phyloP scores from a whole-genome alignment of 495 filamentous ascomycete species.

The Hypoxylon subgilvum region DNA sequence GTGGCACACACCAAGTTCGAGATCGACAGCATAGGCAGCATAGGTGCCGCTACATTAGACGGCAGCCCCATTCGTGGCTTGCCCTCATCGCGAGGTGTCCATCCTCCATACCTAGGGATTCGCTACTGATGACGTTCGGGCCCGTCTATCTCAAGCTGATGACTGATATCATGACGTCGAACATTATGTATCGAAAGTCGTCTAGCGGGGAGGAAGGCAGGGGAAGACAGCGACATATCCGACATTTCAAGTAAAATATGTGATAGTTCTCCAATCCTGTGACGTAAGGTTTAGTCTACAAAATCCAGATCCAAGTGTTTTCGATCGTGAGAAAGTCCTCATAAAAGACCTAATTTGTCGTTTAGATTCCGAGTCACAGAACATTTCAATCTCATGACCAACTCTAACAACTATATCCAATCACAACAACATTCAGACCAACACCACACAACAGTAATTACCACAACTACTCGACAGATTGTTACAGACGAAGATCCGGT shows the following conservation, averaged over 20 bases:
- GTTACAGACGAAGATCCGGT: slow-evolving; percentile 33
- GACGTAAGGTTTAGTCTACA: slow-evolving; percentile 27
- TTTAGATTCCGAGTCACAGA: not conserved
- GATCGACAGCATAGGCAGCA: slow-evolving; percentile 29
- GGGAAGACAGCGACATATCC: not conserved
- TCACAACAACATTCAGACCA: slow-evolving; percentile 1
- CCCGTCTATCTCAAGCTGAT: not conserved
- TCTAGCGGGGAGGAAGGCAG: not conserved
- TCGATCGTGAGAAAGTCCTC: slow-evolving; percentile 3
- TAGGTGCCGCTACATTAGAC: not conserved
- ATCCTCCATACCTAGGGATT: slow-evolving; percentile 23
- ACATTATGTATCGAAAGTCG: slow-evolving; percentile 19
- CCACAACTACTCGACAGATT: slow-evolving; percentile 19
- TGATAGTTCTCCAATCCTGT: slow-evolving; percentile 6
- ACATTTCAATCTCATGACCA: slow-evolving; percentile 13
- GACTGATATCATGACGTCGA: slow-evolving; percentile 39
- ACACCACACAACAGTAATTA: slow-evolving; percentile 17
- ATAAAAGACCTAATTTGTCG: slow-evolving; percentile 24
- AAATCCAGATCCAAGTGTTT: not conserved
- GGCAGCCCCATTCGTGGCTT: slow-evolving; percentile 39
- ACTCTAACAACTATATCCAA: slow-evolving; percentile 13
- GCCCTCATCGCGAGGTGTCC: slow-evolving; percentile 19
- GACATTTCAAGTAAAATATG: not conserved
- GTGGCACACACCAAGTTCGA: slow-evolving; percentile 12
- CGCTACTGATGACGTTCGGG: slow-evolving; percentile 40